Evolutionary conservation across 257 asterid genomes (phyloP).

Genomic region (Solanum bulbocastanum): DNA sequence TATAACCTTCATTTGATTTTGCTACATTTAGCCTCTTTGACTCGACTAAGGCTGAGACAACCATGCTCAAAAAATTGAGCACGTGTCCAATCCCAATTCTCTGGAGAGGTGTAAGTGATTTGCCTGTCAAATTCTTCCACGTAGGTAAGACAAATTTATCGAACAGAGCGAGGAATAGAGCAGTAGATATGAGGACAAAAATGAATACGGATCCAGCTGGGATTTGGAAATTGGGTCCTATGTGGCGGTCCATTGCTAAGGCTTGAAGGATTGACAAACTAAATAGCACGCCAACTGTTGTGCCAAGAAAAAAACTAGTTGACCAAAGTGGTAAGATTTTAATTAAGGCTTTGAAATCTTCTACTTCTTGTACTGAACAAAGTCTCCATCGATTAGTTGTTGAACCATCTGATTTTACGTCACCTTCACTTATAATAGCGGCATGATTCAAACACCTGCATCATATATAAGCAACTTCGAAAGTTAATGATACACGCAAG

Average conservation of each 20-base stretch:
- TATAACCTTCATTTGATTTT: neutral
- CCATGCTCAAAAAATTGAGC: slow-evolving; percentile 28
- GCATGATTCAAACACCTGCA: slow-evolving; percentile 12
- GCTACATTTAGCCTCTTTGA: slow-evolving; percentile 29
- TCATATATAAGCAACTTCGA: neutral
- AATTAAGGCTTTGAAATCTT: slow-evolving; percentile 6
- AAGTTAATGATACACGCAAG: neutral
- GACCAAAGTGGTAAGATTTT: slow-evolving; percentile 14
- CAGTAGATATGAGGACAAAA: neutral
- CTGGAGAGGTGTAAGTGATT: slow-evolving; percentile 7
- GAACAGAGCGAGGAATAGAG: neutral
- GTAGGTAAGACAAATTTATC: neutral
- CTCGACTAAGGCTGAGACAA: slow-evolving; percentile 42
- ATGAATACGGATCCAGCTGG: slow-evolving; percentile 5
- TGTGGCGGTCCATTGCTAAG: slow-evolving; percentile 6
- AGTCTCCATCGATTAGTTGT: neutral
- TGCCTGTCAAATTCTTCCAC: neutral
- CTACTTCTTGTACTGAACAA: slow-evolving; percentile 10
- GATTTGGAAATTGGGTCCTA: slow-evolving; percentile 10
- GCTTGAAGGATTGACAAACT: slow-evolving; percentile 15
- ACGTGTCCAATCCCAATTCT: slow-evolving; percentile 12
- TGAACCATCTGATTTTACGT: neutral
- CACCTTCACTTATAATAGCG: slow-evolving; percentile 6
- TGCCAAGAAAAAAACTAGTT: slow-evolving; percentile 1
- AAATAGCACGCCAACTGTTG: neutral